Conservation (phyloP, 176 grass and related monocot genomes). For the Ananas comosus region DNA sequence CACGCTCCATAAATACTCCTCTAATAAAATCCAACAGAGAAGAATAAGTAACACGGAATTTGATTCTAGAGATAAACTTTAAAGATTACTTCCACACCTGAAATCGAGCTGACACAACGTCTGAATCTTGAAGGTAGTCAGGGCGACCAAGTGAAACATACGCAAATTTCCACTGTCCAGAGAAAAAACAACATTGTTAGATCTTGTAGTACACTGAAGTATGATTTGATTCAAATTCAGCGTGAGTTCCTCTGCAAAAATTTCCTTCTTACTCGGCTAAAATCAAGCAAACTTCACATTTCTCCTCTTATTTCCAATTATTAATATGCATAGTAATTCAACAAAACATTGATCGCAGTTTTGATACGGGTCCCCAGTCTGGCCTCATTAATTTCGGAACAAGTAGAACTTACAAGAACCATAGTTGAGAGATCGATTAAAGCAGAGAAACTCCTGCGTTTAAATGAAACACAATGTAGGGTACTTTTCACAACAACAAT, state of each 20-base stretch:
- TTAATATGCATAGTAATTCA: no score
- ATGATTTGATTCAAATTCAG: background rate
- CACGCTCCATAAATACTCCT: constrained; percentile 97
- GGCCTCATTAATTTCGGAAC: no score
- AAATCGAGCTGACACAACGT: constrained; percentile 62
- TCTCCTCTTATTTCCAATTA: no score
- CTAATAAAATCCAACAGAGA: constrained; percentile 34
- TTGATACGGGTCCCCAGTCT: no score
- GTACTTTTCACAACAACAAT: no score
- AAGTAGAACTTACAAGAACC: no score
- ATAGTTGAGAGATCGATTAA: no score
- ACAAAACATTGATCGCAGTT: no score
- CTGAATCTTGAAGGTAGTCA: constrained; percentile 93
- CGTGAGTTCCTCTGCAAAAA: background rate
- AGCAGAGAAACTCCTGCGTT: no score
- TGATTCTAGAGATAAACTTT: constrained; percentile 13
- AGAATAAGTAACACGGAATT: background rate
- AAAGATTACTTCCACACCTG: constrained; percentile 46
- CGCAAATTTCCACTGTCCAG: constrained; percentile 90
- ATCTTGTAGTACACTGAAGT: background rate
- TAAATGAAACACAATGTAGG: no score
- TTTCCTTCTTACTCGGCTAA: background rate
- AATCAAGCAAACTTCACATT: no score
- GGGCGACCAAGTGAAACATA: constrained; percentile 92
- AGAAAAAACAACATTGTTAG: constrained; percentile 3